Percentiles rank a stretch among this genome's conserved stretches.
Evolutionary conservation across 805 yeast genomes (phyloP).

Genomic region (Scheffersomyces ergatensis): DNA sequence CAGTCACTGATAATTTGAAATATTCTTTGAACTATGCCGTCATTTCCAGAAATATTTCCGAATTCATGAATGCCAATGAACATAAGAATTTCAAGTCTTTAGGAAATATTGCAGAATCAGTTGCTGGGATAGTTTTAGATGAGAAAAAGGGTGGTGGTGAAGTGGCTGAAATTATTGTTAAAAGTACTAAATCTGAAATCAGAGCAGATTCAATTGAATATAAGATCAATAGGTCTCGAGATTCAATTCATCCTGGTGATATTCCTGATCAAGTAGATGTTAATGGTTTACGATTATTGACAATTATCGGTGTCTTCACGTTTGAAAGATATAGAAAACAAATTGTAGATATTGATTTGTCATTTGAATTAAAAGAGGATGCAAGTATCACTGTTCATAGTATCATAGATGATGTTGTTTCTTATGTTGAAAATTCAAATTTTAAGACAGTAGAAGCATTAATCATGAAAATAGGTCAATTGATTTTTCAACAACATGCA

Average conservation of each 20-base stretch:
- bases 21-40: conserved; percentile 89
- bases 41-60: conserved; percentile 62
- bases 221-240: conserved; percentile 30
- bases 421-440: conserved; percentile 70
- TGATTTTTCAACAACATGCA: conserved; percentile 43
- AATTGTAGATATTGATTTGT: conserved; percentile 62
- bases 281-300: conserved; percentile 53
- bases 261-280: conserved; percentile 33
- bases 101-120: conserved; percentile 45
- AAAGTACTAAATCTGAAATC: conserved; percentile 55
- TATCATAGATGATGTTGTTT: conserved; percentile 47
- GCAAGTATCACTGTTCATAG: conserved; percentile 37
- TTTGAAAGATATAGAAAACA: conserved; percentile 85
- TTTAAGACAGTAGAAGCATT: conserved; percentile 94
- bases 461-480: conserved; percentile 67
- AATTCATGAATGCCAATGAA: conserved; percentile 44
- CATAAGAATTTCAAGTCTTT: conserved; percentile 41
- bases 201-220: conserved; percentile 52
- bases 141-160: conserved; percentile 45
- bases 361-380: conserved; percentile 20
- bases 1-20: conserved; percentile 75
- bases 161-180: conserved; percentile 36
- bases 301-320: conserved; percentile 91
- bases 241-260: conserved; percentile 2
- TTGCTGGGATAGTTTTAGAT: conserved; percentile 44